Evolutionary conservation across 140 eudicot species (phyloP), one percentile per base, ranked within the genome.

Genomic region (Flaveria floridana): DNA sequence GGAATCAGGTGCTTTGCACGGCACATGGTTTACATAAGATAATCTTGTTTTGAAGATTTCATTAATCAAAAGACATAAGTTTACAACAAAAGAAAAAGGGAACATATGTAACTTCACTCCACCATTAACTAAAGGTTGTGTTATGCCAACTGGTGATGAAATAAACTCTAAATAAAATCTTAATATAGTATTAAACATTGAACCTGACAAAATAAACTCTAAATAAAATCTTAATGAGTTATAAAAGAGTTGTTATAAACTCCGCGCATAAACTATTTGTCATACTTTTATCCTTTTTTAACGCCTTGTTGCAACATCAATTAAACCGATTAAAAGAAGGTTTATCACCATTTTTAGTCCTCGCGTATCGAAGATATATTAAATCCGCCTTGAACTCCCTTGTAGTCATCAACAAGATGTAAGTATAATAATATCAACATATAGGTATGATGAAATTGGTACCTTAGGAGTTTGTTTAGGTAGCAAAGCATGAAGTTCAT

Each of bases 381-480:
- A 28, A 28, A 28, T 28, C 34, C 34, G 5, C 34, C 34, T 28
- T 28, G 34, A 28, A 28, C 3, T 34, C 41, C 41, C 5, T 34
- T 34, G 7, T 34, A 6, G 4, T 6, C 41, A 34, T 34, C 8
- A 34, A 34, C 41, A 34, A 34, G 41, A 44, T 0, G 15, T 16
- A 53, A 53, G 44, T 1, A 18, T 21, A 34, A 3, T 61, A 3
- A n/a, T 37, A 18, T 57, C 13, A 8, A 52, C 67, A 56, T 50
- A 30, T 4, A 62, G 1, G 61, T 25, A 28, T 12, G 2, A 11
- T 76, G 26, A 68, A 67, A 56, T 2, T 7, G 3, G 18, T 51
- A 86, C 95, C 91, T 86, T 88, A n/a, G 82, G 76, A 47, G 88
- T 81, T 73, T 84, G 86, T 21, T 84, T 86, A 76, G 97, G 95